Evolutionary conservation across 2,329 filamentous ascomycete species (phyloP).

Genomic region (Beauveria caledonica): DNA sequence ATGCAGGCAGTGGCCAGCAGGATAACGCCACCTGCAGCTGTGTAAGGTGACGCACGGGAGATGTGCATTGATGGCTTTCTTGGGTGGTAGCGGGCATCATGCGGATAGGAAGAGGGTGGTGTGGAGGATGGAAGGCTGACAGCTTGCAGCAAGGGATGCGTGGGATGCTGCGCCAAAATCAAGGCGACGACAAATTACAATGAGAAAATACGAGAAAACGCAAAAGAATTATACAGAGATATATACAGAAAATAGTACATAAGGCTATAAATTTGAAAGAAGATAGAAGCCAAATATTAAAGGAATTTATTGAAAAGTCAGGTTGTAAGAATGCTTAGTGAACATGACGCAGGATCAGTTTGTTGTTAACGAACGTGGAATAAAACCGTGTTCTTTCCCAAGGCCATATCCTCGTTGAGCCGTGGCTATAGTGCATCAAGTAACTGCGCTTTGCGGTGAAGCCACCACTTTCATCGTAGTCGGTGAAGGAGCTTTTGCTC

Average conservation of each 20-base stretch:
- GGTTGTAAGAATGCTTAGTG: too few relatives aligned
- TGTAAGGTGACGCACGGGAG: background rate
- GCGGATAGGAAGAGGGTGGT: slow-evolving; percentile 4
- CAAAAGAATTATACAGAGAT: too few relatives aligned
- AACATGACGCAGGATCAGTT: too few relatives aligned
- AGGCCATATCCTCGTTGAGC: background rate
- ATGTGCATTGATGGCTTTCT: background rate
- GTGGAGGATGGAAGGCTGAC: background rate
- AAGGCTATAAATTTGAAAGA: too few relatives aligned
- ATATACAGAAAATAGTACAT: too few relatives aligned
- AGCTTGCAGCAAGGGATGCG: background rate
- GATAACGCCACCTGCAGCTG: background rate
- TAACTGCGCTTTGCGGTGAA: background rate
- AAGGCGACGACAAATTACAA: too few relatives aligned
- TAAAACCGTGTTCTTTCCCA: too few relatives aligned
- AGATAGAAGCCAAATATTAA: too few relatives aligned
- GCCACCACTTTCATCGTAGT: background rate
- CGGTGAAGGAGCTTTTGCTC: background rate
- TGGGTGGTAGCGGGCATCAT: slow-evolving; percentile 1
- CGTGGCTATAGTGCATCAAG: background rate
- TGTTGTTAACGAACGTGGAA: too few relatives aligned
- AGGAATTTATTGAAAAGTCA: too few relatives aligned
- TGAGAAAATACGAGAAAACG: background rate
- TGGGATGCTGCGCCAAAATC: background rate
- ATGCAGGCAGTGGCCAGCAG: background rate